Base-by-base conservation (phyloP, 371 early-diverging fungal genomes). In the Sanchytrium tribonematis region DNA sequence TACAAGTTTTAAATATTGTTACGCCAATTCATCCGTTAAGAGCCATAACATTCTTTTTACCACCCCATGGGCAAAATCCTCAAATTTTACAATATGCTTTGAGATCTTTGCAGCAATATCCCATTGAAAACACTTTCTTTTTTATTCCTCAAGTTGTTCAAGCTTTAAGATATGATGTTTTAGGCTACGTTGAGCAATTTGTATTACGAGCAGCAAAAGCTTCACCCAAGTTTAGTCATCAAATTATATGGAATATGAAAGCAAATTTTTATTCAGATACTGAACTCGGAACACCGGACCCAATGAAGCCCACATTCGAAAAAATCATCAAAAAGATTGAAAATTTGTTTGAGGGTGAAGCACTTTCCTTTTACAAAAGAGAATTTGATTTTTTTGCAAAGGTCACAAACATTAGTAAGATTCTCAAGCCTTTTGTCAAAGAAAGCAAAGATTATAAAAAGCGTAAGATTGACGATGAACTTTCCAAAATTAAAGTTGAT, bases 161-260 rank as follows among this genome's bases (percentile, higher is more conserved):
- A 79, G 88, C 94, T 0, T 78, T 98, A 27, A 89, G 96, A 29
- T 80, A 89, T 72, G 95, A 97, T 73, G 76, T 76, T 0, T 73
- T 68, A 73, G 89, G 97, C 27, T 97, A 94, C 73, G 86, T 90
- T 1, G 92, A 93, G 76, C 83, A 85, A 68, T 94, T 87, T 71
- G 91, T 97, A 30, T 77, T 97, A 76, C 84, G 87, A 31, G 89
- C 97, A 0, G 97, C 91, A 0, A 83, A 83, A 71, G 84, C 85
- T 0, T 91, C 92, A 1, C 97, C 93, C 74, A 79, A 90, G 30
- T 97, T 98, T 82, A 90, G 96, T 1, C 99, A 98, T 77, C 97
- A 98, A 77, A 93, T 98, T 68, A 95, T 98, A 67, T 98, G 99
- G 99, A 98, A 98, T 75, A 95, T 98, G 92, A 87, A 93, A 48